Conservation (phyloP, 176 grass and related monocot species). For the sorghum (Sorghum bicolor) region DNA sequence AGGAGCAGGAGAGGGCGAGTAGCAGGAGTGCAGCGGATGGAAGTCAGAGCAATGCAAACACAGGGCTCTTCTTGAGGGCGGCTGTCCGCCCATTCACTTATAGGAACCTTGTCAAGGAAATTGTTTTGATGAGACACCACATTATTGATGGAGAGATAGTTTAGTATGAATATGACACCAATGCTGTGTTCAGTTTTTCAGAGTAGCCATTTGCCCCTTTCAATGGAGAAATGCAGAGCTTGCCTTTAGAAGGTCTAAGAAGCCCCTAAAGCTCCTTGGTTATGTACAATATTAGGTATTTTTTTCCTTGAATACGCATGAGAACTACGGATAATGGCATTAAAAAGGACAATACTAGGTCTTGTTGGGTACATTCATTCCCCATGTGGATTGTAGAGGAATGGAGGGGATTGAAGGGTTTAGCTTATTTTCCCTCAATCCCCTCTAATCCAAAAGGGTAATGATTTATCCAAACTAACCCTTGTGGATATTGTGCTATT, state of each 20-base stretch:
- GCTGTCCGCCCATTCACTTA: slow-evolving; percentile 79
- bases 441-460: no score
- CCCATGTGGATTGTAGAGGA: not conserved
- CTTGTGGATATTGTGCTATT: not conserved
- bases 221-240: not conserved
- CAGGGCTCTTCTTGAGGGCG: slow-evolving; percentile 63
- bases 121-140: slow-evolving; percentile 74
- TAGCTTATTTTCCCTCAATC: not conserved
- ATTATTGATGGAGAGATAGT: slow-evolving; percentile 83
- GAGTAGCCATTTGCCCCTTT: slow-evolving; percentile 15
- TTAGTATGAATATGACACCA: slow-evolving; percentile 19
- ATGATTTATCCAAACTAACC: not conserved
- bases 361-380: not conserved
- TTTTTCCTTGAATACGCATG: not conserved
- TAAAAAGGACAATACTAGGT: not conserved
- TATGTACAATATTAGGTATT: slow-evolving; percentile 7
- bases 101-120: slow-evolving; percentile 93
- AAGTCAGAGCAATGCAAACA: slow-evolving; percentile 31
- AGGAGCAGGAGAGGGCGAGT: slow-evolving; percentile 24
- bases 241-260: slow-evolving; percentile 11
- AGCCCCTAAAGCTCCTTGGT: not conserved
- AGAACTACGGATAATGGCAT: not conserved
- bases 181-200: not conserved
- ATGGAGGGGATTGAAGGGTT: not conserved
- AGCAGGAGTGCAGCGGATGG: not conserved